phyloP scores from a whole-genome alignment of 129 eudicot genomes.

The Cynara cardunculus region DNA sequence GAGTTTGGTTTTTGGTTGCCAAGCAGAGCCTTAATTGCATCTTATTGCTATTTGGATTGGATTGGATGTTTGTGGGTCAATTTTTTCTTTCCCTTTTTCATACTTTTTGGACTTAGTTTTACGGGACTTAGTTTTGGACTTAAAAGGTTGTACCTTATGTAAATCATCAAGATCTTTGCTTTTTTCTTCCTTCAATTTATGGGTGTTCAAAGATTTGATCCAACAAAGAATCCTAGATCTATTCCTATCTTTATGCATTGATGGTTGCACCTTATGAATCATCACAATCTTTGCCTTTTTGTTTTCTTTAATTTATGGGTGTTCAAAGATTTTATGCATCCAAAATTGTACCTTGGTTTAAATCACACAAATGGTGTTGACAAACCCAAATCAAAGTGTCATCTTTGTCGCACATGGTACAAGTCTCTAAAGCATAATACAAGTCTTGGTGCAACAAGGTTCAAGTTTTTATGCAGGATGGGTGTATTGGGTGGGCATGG shows the following conservation, averaged over 20 bases:
- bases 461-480: not conserved
- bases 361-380: conserved; percentile 14
- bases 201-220: not conserved
- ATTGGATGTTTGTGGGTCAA: conserved; percentile 25
- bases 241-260: not conserved
- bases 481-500: conserved; percentile 24
- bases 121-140: conserved; percentile 16
- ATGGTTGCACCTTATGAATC: conserved; percentile 23
- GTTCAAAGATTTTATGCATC: conserved; percentile 28
- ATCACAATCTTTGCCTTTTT: conserved; percentile 27
- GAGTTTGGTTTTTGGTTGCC: no score
- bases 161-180: not conserved
- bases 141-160: not conserved
- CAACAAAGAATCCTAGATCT: not conserved
- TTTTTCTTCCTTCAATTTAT: not conserved
- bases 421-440: conserved; percentile 1
- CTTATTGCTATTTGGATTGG: conserved; percentile 1
- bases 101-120: conserved; percentile 27
- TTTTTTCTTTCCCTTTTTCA: conserved; percentile 16
- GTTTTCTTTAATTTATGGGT: conserved; percentile 9
- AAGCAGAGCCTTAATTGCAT: no score
- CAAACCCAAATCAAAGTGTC: conserved; percentile 9
- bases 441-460: not conserved
- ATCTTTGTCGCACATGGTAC: conserved; percentile 3
- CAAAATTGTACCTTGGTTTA: conserved; percentile 23